phyloP scores from a whole-genome alignment of 371 early-diverging fungal species.

The Nematocida major region DNA sequence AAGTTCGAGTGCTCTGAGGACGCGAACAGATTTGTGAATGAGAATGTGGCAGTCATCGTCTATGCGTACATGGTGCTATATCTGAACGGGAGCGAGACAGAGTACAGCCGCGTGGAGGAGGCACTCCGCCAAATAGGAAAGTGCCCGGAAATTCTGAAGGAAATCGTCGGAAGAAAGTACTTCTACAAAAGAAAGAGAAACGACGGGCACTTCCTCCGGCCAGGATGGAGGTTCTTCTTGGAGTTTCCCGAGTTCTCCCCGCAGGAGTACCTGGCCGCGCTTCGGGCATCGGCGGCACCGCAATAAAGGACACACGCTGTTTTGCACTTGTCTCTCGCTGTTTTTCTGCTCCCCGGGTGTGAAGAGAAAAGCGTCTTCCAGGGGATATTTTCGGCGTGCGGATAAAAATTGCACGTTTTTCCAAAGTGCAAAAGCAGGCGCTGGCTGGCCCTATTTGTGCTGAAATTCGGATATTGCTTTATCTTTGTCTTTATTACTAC shows the following conservation, averaged over 20 bases:
- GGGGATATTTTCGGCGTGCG: not conserved
- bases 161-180: constrained; percentile 16
- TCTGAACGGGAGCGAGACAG: constrained; percentile 26
- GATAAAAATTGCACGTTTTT: too few species aligned
- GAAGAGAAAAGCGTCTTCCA: not conserved
- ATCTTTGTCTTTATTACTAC: not conserved
- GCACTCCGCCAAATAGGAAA: not conserved
- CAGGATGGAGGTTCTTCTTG: constrained; percentile 44
- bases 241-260: constrained; percentile 34
- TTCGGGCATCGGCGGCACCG: not conserved
- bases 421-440: too few species aligned
- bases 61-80: constrained; percentile 2
- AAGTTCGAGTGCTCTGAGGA: not conserved
- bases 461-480: too few species aligned
- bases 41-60: not conserved
- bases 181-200: constrained; percentile 14
- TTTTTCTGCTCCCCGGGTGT: too few species aligned
- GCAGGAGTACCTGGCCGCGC: constrained; percentile 4
- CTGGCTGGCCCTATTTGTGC: too few species aligned
- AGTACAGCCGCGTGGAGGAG: not conserved
- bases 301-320: too few species aligned
- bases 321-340: too few species aligned
- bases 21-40: not conserved
- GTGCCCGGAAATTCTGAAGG: not conserved
- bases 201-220: constrained; percentile 1